Evolutionary conservation across 345 rosid species (phyloP).

Genomic region (Gynandropsis gynandra): DNA sequence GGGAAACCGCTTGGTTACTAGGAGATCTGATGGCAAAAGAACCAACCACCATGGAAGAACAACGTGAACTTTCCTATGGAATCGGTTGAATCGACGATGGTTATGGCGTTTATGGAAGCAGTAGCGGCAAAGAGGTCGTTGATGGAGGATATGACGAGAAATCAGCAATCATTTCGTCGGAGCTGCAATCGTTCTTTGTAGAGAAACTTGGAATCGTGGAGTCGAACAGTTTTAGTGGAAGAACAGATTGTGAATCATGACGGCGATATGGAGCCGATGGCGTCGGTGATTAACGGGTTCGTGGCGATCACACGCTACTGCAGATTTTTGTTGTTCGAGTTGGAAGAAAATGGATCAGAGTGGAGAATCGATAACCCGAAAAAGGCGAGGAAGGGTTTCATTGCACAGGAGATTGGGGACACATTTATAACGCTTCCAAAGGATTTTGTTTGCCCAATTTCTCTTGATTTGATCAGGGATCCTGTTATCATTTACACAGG

Average conservation of each 20-base stretch:
- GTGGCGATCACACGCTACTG: no score
- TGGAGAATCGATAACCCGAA: no score
- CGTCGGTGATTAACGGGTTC: constrained; percentile 74
- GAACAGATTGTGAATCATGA: constrained; percentile 82
- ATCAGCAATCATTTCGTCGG: constrained; percentile 3
- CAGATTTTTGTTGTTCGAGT: no score
- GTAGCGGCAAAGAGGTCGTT: no score
- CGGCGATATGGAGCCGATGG: constrained; percentile 77
- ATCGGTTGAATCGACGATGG: no score
- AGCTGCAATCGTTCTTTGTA: constrained; percentile 48
- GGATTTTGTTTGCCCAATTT: constrained; percentile 85
- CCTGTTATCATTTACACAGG: constrained; percentile 85
- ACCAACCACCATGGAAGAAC: no score
- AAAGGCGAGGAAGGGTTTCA: constrained; percentile 54
- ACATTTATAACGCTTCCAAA: constrained; percentile 59
- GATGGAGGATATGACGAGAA: no score
- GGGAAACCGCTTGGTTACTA: no score
- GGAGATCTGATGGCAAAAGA: no score
- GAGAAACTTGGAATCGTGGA: constrained; percentile 55
- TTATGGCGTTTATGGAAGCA: no score
- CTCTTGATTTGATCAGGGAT: constrained; percentile 84
- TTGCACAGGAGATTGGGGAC: constrained; percentile 61
- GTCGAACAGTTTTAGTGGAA: constrained; percentile 67
- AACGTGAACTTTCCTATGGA: no score
- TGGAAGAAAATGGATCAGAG: no score